phyloP scores from a whole-genome alignment of 169 alveolate genomes.

The Plasmodium malariae region DNA sequence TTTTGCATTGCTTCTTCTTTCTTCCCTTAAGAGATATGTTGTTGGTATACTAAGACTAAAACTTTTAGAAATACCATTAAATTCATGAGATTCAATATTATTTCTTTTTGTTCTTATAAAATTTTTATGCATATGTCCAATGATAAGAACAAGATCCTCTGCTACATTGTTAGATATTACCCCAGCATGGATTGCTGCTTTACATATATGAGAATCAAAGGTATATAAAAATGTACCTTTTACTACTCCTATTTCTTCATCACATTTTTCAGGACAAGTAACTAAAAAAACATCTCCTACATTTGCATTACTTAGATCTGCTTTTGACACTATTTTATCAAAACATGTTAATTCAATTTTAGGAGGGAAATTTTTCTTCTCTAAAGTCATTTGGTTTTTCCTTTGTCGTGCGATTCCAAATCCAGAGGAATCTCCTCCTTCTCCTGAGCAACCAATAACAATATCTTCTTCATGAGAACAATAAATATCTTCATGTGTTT shows the following conservation, averaged over 20 bases:
- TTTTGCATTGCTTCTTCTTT: conserved; percentile 54
- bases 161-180: conserved; percentile 84
- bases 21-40: conserved; percentile 35
- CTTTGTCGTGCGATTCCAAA: background rate
- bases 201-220: conserved; percentile 91
- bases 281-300: conserved; percentile 79
- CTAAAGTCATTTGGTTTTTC: conserved; percentile 78
- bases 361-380: conserved; percentile 78
- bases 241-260: conserved; percentile 75
- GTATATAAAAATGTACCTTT: conserved; percentile 92
- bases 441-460: conserved; percentile 81
- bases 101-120: conserved; percentile 69
- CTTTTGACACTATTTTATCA: conserved; percentile 81
- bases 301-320: conserved; percentile 75
- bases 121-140: conserved; percentile 44
- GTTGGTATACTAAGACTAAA: conserved; percentile 69
- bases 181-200: conserved; percentile 94
- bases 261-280: conserved; percentile 76
- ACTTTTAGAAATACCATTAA: conserved; percentile 47
- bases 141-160: conserved; percentile 78
- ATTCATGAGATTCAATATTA: conserved; percentile 58
- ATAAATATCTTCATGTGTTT: conserved; percentile 81
- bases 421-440: conserved; percentile 64
- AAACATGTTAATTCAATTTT: conserved; percentile 82
- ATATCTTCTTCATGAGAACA: conserved; percentile 87